These are phyloP conservation scores for Phaeosphaeriaceae sp. DNA, from an alignment of 2,329 filamentous ascomycete genomes.

Conservation along the genomic window DNA sequence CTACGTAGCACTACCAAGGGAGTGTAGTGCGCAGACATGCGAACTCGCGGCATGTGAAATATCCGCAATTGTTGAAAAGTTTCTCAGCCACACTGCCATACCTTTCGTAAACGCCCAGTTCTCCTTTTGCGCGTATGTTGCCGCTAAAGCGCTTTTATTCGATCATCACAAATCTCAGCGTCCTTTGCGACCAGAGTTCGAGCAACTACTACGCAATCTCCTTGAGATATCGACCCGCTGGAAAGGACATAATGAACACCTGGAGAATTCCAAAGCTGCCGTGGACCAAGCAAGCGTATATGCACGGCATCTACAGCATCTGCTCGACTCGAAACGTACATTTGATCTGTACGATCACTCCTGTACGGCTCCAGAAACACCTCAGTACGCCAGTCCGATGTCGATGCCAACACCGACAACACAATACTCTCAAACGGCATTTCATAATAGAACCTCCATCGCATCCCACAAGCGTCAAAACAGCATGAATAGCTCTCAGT, in stretches of 20 bases:
- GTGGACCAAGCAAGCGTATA: slow-evolving; percentile 36
- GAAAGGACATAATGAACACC: slow-evolving; percentile 7
- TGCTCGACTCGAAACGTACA: slow-evolving; percentile 25
- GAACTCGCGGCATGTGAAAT: slow-evolving; percentile 41
- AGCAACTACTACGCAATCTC: slow-evolving; percentile 28
- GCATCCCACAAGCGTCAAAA: slow-evolving; percentile 12
- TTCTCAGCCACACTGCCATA: slow-evolving; percentile 34
- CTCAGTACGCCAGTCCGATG: slow-evolving; percentile 24
- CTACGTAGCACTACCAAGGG: slow-evolving; percentile 40
- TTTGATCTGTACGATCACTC: slow-evolving; percentile 44
- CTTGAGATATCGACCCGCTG: slow-evolving; percentile 40
- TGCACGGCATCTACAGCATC: slow-evolving; percentile 31
- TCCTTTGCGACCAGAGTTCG: slow-evolving; percentile 33
- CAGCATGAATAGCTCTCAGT: slow-evolving; percentile 23
- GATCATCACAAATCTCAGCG: slow-evolving; percentile 27
- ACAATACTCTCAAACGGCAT: slow-evolving; percentile 13
- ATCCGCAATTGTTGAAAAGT: slow-evolving; percentile 43
- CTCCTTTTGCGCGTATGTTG: slow-evolving; percentile 41
- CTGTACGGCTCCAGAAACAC: slow-evolving; percentile 24
- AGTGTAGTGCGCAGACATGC: slow-evolving; percentile 44
- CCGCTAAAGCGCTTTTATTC: slow-evolving; percentile 41
- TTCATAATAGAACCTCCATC: slow-evolving; percentile 4
- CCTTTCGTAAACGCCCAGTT: slow-evolving; percentile 46
- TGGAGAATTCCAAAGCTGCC: not conserved
- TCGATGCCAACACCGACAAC: slow-evolving; percentile 27